These are phyloP conservation scores for Eimeria nieschulzi DNA, from an alignment of 169 alveolate genomes.

Conservation along the genomic window DNA sequence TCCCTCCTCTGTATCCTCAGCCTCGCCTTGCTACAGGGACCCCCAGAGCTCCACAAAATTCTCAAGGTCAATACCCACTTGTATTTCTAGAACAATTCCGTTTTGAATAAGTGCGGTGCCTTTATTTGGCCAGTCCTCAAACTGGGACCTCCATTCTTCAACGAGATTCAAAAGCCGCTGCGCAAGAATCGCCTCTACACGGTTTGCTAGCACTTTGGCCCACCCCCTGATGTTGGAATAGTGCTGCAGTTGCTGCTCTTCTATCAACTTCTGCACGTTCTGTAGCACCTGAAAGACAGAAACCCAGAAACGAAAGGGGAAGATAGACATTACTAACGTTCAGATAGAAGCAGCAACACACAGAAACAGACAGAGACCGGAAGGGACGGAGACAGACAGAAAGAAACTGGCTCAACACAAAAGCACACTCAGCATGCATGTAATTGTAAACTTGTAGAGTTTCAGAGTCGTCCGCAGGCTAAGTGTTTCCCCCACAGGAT, in stretches of 20 bases:
- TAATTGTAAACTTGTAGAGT: too few species aligned
- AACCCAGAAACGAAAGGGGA: too few species aligned
- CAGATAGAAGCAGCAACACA: too few species aligned
- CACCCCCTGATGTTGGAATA: conserved; percentile 77
- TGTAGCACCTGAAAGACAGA: conserved; percentile 38
- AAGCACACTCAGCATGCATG: too few species aligned
- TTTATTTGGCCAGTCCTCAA: conserved; percentile 77
- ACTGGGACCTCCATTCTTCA: conserved; percentile 77
- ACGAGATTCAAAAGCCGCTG: conserved; percentile 63
- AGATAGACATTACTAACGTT: too few species aligned
- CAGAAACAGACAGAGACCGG: too few species aligned
- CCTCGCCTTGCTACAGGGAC: neutral
- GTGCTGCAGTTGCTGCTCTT: conserved; percentile 76
- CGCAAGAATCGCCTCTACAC: conserved; percentile 59
- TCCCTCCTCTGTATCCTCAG: neutral
- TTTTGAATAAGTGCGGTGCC: conserved; percentile 69
- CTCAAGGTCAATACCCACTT: conserved; percentile 22
- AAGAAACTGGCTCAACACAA: too few species aligned
- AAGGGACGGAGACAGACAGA: conserved; percentile 1
- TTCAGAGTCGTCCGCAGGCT: too few species aligned
- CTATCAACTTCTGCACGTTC: conserved; percentile 78
- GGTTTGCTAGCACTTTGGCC: conserved; percentile 70
- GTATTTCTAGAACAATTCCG: conserved; percentile 61
- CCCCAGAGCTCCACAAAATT: neutral
- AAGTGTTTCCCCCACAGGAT: too few species aligned